These are phyloP conservation scores for Stachybotrys chartarum DNA, from an alignment of 2,329 filamentous ascomycete genomes.

Conservation along the genomic window DNA sequence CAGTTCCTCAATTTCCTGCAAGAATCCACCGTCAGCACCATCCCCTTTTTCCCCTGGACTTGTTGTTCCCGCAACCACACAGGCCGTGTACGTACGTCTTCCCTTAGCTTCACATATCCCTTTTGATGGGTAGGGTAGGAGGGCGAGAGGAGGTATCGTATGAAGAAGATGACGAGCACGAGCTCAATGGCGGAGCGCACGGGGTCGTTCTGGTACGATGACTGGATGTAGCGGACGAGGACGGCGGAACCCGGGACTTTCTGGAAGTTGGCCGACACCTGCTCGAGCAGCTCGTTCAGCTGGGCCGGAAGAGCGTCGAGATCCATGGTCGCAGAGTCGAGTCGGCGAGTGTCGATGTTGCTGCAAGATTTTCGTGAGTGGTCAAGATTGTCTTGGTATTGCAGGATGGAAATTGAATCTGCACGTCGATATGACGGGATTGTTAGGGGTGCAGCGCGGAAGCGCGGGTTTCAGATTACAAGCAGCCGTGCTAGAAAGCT, in stretches of 20 bases:
- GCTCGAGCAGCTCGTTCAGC: slow-evolving; percentile 43
- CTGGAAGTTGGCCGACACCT: slow-evolving; percentile 64
- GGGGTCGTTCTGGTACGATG: slow-evolving; percentile 95
- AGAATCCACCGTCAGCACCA: neutral
- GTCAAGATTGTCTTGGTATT: neutral
- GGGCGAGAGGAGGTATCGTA: slow-evolving; percentile 84
- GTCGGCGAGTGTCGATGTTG: too few species aligned
- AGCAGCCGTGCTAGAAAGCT: too few species aligned
- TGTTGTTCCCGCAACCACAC: neutral
- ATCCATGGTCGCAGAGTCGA: slow-evolving; percentile 41
- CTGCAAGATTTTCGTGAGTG: neutral
- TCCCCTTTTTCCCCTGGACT: neutral
- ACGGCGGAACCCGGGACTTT: slow-evolving; percentile 91
- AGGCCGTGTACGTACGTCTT: slow-evolving; percentile 46
- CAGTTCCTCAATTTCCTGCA: slow-evolving; percentile 83
- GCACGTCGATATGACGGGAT: neutral
- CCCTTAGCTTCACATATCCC: slow-evolving; percentile 80
- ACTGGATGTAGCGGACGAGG: slow-evolving; percentile 89
- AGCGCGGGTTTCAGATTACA: neutral
- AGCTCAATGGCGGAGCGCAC: slow-evolving; percentile 89
- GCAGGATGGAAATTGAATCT: neutral
- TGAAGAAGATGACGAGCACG: slow-evolving; percentile 88
- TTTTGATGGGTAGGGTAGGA: slow-evolving; percentile 89
- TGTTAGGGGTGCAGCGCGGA: neutral
- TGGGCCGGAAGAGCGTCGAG: slow-evolving; percentile 50